Evolutionary conservation across 129 eudicot genomes (phyloP), one percentile per base, ranked within the genome.

Genomic region (Ambrosia trifida): DNA sequence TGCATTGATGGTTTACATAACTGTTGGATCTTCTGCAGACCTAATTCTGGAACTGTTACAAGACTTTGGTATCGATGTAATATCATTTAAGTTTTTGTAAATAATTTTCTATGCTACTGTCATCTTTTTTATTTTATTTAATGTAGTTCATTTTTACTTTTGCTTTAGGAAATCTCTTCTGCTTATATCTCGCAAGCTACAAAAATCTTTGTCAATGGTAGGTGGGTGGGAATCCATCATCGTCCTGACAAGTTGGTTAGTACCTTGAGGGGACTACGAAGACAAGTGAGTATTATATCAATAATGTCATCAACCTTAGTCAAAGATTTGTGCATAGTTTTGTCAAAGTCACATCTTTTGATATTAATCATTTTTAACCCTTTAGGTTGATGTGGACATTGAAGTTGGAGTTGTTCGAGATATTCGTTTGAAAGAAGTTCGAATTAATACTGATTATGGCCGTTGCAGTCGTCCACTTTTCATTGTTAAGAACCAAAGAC

Each of bases 381-480:
- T 72, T 58, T 86, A 94, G 97, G 91, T 81, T 63, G 97, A 87
- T 70, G 95, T 94, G 51, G 84, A 90, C 71, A 87, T 97, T 10
- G 97, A 94, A 74, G 99, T 94, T 77, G 99, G 96, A 41, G 97
- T 94, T 53, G 96, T 94, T 45, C 83, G 96, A 45, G 99, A 90
- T 84, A 94, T 90, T 72, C 89, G 93, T 31, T 73, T 94, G 85
- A 90, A 87, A 75, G 99, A 94, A 67, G 85, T 94, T 60, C 80
- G 99, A 2, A 89, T 94, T 32, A 90, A 94, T 74, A 94, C 99
- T 0, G 99, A 94, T 59, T 94, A 94, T 79, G 99, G 99, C n/a
- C 92, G 96, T 31, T 94, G 99, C 82, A 94, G 97, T 84, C 96
- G 97, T 68, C 99, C 99, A 1, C 70, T 94, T 40, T 94, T 94